Evolutionary conservation across 73 alveolate species (phyloP), one percentile per base, ranked within the genome.

Genomic region (Urostyla sp.): DNA sequence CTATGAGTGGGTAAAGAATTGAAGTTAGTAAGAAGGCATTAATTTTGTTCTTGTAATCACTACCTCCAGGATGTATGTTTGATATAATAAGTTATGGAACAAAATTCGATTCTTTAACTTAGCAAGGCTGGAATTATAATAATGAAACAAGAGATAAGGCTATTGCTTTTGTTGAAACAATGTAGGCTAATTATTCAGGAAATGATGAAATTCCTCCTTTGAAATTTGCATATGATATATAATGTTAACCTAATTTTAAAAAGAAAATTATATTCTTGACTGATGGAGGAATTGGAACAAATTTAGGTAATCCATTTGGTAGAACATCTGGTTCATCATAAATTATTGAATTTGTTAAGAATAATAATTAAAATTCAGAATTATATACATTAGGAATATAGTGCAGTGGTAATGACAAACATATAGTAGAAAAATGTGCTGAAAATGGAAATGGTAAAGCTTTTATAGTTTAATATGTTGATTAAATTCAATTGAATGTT

Each of bases 161-260:
- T n/a, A n/a, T n/a, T n/a, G n/a, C n/a, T n/a, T n/a, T n/a, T n/a
- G n/a, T n/a, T n/a, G n/a, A n/a, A n/a, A n/a, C n/a, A 13, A 87
- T 94, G 53, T 66, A 61, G 38, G 98, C 99, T 20, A 86, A 92
- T 79, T 81, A 92, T 95, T 98, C 97, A 50, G 99, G 99, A 30
- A 94, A 98, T 0, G 94, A 92, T 40, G 93, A 92, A 31, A 63
- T 51, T 43, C 1, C 51, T 13, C 85, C 85, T 11, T 48, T 73
- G 0, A 40, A 73, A 10, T 46, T 27, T 52, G 85, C 75, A 0
- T 45, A 20, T 7, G 48, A 28, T 55, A n/a, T 76, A 5, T 32
- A 66, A 34, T 35, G 15, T 55, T 37, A 63, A 10, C 7, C n/a
- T 6, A 34, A 1, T 16, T 5, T 20, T 18, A 27, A 37, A 31